Evolutionary conservation across 345 rosid genomes (phyloP).

Genomic region (Hypericum androsaemum): DNA sequence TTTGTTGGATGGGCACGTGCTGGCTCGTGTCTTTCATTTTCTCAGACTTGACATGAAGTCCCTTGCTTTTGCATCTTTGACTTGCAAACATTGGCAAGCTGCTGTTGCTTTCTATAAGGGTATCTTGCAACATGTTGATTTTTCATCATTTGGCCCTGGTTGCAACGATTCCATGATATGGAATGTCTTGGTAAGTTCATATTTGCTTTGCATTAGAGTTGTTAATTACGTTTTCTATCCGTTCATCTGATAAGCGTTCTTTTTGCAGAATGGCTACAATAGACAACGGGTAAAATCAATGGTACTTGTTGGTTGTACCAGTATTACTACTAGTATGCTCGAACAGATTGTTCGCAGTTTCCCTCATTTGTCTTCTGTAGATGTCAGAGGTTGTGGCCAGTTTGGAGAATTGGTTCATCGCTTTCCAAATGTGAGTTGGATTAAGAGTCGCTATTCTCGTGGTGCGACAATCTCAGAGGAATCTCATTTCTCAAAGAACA

Average conservation of each 20-base stretch:
- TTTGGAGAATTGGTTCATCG: conserved; percentile 47
- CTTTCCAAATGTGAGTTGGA: conserved; percentile 57
- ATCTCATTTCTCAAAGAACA: conserved; percentile 43
- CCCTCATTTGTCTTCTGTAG: conserved; percentile 57
- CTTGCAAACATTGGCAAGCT: conserved; percentile 91
- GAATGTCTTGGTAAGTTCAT: conserved; percentile 56
- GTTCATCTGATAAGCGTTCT: conserved; percentile 6
- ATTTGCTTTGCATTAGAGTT: conserved; percentile 1
- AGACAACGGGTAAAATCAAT: conserved; percentile 60
- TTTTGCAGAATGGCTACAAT: conserved; percentile 70
- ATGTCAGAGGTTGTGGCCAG: conserved; percentile 86
- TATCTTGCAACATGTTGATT: conserved; percentile 64
- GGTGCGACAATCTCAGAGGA: conserved; percentile 31
- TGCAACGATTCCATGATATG: conserved; percentile 59
- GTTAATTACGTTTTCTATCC: conserved; percentile 1
- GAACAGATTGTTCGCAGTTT: conserved; percentile 57
- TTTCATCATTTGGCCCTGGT: conserved; percentile 60
- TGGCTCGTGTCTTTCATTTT: conserved; percentile 80
- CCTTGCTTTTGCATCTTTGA: conserved; percentile 67
- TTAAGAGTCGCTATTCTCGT: conserved; percentile 35
- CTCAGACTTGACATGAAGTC: conserved; percentile 71
- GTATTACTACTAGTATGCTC: conserved; percentile 47
- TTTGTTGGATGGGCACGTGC: conserved; percentile 58
- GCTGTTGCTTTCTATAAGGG: conserved; percentile 63
- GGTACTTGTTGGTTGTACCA: conserved; percentile 71